These are phyloP conservation scores for Epichloe elymi DNA, from an alignment of 2,329 filamentous ascomycete species.

Conservation along the genomic window DNA sequence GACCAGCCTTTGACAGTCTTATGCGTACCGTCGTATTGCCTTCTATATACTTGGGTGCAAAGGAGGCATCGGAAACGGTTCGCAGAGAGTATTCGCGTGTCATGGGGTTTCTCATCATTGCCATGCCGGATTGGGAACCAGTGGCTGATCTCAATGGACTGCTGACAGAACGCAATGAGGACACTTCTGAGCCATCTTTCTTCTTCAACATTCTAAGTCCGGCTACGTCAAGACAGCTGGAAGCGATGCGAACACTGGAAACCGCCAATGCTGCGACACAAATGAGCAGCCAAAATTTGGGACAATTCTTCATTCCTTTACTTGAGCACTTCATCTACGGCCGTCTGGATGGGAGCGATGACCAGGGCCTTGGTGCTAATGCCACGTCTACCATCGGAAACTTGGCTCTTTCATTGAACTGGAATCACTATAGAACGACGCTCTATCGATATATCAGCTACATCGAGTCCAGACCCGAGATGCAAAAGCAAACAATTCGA, in stretches of 20 bases:
- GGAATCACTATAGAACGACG: slow-evolving; percentile 78
- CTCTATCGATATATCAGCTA: slow-evolving; percentile 76
- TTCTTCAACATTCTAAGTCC: slow-evolving; percentile 90
- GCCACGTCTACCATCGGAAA: slow-evolving; percentile 68
- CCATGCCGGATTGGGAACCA: slow-evolving; percentile 54
- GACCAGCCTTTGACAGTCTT: slow-evolving; percentile 39
- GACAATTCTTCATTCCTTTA: slow-evolving; percentile 78
- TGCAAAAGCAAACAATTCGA: slow-evolving; percentile 75
- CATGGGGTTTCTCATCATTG: slow-evolving; percentile 63
- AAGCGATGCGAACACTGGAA: slow-evolving; percentile 67
- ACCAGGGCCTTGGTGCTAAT: slow-evolving; percentile 76
- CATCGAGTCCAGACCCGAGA: slow-evolving; percentile 64
- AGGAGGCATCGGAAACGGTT: slow-evolving; percentile 70
- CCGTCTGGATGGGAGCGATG: slow-evolving; percentile 57
- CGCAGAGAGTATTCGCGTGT: slow-evolving; percentile 70
- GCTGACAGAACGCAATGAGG: slow-evolving; percentile 49
- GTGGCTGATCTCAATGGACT: slow-evolving; percentile 64
- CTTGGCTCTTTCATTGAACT: slow-evolving; percentile 66
- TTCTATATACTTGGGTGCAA: slow-evolving; percentile 61
- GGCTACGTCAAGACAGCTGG: slow-evolving; percentile 71
- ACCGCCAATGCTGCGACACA: slow-evolving; percentile 49
- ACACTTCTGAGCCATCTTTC: slow-evolving; percentile 55
- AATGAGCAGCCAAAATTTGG: slow-evolving; percentile 64
- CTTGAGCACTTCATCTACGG: slow-evolving; percentile 92
- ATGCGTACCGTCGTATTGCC: slow-evolving; percentile 56